Percentiles rank a stretch among this genome's conserved stretches.
Conservation (phyloP, 78 protist species). For the Acrasis kona region DNA sequence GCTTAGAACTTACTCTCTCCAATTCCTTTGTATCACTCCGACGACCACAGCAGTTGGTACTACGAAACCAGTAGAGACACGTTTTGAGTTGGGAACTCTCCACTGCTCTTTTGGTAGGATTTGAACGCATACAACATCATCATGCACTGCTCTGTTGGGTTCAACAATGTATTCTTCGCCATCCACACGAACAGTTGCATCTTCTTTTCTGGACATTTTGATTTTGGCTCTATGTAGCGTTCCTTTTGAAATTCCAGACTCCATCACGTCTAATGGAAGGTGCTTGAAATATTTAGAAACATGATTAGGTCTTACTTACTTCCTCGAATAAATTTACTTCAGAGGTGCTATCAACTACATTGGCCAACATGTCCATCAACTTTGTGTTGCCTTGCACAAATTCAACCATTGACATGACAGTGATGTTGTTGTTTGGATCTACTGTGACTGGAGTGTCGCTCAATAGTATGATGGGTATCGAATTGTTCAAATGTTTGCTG, state of each 20-base stretch:
- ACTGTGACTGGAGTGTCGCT: too few relatives aligned
- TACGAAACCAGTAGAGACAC: too few relatives aligned
- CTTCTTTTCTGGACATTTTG: not conserved
- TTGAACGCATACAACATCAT: conserved; percentile 26
- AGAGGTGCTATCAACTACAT: too few relatives aligned
- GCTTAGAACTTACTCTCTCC: not conserved
- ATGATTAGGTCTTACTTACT: not conserved
- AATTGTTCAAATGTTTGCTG: not conserved
- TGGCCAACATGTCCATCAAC: not conserved
- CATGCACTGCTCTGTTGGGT: conserved; percentile 30
- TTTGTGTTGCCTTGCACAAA: not conserved
- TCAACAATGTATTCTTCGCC: not conserved
- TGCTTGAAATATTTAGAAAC: not conserved
- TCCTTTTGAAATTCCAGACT: not conserved
- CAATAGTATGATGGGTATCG: not conserved
- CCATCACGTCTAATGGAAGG: not conserved
- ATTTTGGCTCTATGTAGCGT: not conserved
- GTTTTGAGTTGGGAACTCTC: not conserved
- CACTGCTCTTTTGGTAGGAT: conserved; percentile 19
- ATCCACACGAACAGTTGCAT: not conserved
- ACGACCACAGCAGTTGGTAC: conserved; percentile 5
- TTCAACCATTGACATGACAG: not conserved
- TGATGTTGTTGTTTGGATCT: not conserved
- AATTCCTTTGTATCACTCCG: not conserved
- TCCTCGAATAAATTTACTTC: not conserved